Conservation (phyloP, 2,329 filamentous ascomycete genomes). For the Diaporthe longicolla region DNA sequence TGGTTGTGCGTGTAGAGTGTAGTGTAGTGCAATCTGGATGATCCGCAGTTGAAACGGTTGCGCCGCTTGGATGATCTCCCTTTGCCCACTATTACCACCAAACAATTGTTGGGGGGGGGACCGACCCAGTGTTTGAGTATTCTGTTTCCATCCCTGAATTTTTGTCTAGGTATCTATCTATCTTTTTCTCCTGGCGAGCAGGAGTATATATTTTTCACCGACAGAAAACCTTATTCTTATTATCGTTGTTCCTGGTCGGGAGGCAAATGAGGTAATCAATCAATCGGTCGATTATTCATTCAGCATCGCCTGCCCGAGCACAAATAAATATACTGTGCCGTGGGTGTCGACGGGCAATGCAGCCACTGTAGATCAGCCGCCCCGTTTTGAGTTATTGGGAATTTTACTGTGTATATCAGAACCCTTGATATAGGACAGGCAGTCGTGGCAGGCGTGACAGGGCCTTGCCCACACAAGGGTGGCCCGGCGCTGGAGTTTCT, state of each 20-base stretch:
- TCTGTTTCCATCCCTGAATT: too few species aligned
- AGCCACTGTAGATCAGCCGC: constrained; percentile 19
- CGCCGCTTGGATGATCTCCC: constrained; percentile 27
- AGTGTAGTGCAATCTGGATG: neutral
- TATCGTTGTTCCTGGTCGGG: too few species aligned
- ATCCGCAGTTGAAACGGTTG: constrained; percentile 29
- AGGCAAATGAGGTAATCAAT: constrained; percentile 13
- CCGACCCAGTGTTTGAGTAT: neutral
- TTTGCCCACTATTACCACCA: constrained; percentile 1
- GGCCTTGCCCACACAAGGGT: constrained; percentile 14
- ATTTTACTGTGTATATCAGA: neutral
- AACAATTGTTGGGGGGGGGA: neutral
- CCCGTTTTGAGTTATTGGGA: neutral
- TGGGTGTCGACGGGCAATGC: neutral
- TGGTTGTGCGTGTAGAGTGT: too few species aligned
- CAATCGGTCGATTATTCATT: neutral
- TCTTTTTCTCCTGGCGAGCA: neutral
- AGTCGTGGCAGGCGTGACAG: neutral
- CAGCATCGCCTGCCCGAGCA: neutral
- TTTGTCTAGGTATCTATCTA: too few species aligned
- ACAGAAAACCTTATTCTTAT: constrained; percentile 17
- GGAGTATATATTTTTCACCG: neutral
- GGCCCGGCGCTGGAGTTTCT: constrained; percentile 23
- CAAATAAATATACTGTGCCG: neutral
- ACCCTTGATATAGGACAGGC: constrained; percentile 22